phyloP scores from a whole-genome alignment of 106 monocot species.

The Apostasia shenzhenica region DNA sequence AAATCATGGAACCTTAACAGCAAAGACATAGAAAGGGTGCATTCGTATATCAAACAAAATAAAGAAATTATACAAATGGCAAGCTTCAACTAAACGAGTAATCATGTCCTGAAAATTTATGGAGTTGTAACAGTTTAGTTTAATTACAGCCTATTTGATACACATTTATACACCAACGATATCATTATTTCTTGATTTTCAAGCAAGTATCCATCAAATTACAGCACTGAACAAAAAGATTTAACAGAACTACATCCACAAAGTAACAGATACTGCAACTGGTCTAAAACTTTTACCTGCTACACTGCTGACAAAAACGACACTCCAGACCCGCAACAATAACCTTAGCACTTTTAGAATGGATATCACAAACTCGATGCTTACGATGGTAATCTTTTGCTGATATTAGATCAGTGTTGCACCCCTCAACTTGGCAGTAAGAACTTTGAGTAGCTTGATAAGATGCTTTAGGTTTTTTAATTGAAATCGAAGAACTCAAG shows the following conservation, averaged over 20 bases:
- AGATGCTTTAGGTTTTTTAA: constrained; percentile 22
- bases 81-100: no score
- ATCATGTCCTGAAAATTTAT: no score
- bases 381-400: constrained; percentile 79
- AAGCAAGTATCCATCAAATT: no score
- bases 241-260: no score
- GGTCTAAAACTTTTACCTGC: constrained; percentile 29
- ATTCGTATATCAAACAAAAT: no score
- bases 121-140: no score
- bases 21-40: neutral
- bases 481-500: constrained; percentile 14
- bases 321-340: constrained; percentile 57
- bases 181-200: no score
- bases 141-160: no score
- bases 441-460: constrained; percentile 19
- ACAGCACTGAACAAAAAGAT: neutral
- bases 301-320: constrained; percentile 77
- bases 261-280: no score
- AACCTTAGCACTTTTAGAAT: constrained; percentile 59
- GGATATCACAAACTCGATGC: constrained; percentile 75
- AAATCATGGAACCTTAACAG: constrained; percentile 61
- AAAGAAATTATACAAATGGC: neutral
- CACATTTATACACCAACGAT: no score
- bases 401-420: constrained; percentile 39
- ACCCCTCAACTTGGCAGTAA: constrained; percentile 71